Evolutionary conservation across 148 eudicot genomes (phyloP).

Genomic region (Hydrangea macrophylla): DNA sequence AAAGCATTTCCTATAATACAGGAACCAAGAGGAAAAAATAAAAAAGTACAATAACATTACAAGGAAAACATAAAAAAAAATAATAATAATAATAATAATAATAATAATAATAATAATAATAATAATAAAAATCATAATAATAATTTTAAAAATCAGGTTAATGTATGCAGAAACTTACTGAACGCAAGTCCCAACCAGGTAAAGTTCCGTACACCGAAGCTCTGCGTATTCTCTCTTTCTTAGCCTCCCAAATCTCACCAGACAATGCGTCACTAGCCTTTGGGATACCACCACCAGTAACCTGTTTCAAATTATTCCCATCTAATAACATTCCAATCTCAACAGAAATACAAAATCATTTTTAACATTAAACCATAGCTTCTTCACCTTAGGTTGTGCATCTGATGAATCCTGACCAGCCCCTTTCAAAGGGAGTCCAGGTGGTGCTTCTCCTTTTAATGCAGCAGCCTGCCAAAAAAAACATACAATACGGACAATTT

Average conservation of each 20-base stretch:
- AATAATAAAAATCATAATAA: too few relatives aligned
- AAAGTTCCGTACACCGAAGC: conserved; percentile 71
- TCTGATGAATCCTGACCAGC: conserved; percentile 95
- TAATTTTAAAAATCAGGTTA: neutral
- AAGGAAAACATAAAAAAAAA: neutral
- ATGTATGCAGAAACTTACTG: conserved; percentile 58
- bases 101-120: too few relatives aligned
- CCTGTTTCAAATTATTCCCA: conserved; percentile 36
- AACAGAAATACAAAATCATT: conserved; percentile 5
- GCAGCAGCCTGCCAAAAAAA: conserved; percentile 82
- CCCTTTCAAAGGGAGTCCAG: conserved; percentile 93
- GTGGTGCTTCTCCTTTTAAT: conserved; percentile 96
- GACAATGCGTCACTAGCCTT: conserved; percentile 83
- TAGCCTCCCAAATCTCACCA: conserved; percentile 99
- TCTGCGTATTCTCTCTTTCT: conserved; percentile 78
- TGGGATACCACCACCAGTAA: conserved; percentile 61
- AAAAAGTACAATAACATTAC: too few relatives aligned
- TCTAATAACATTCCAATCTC: conserved; percentile 11
- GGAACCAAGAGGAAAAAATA: too few relatives aligned
- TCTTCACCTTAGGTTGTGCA: conserved; percentile 69
- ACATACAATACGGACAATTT: neutral
- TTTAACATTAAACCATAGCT: conserved; percentile 9
- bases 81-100: too few relatives aligned
- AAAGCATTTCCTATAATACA: neutral
- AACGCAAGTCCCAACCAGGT: conserved; percentile 95